phyloP scores from a whole-genome alignment of 2,329 filamentous ascomycete genomes.

The Alternaria triticimaculans region DNA sequence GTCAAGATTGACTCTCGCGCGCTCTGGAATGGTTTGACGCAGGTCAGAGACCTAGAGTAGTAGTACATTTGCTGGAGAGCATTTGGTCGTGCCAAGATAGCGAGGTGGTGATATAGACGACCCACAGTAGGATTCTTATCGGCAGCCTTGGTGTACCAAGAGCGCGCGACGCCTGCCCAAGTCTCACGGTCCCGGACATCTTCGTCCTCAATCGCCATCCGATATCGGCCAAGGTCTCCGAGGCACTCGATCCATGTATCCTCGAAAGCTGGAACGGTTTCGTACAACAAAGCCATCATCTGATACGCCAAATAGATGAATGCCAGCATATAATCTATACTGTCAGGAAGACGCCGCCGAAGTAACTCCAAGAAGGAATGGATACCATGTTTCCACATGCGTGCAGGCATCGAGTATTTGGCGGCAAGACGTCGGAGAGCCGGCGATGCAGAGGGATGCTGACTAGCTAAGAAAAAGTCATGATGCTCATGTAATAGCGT shows the following conservation, averaged over 20 bases:
- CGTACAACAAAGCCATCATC: constrained; percentile 86
- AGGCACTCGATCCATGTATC: constrained; percentile 95
- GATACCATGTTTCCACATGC: constrained; percentile 95
- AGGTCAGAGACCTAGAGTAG: constrained; percentile 74
- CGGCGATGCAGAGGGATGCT: constrained; percentile 76
- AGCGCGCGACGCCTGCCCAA: constrained; percentile 79
- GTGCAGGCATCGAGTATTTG: constrained; percentile 88
- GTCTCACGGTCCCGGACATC: constrained; percentile 76
- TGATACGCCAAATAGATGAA: constrained; percentile 91
- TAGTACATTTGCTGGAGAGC: constrained; percentile 74
- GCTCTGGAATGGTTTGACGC: constrained; percentile 70
- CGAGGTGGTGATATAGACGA: constrained; percentile 85
- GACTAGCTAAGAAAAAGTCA: constrained; percentile 76
- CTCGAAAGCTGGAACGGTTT: constrained; percentile 81
- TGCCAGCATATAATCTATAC: constrained; percentile 85
- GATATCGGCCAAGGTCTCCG: constrained; percentile 82
- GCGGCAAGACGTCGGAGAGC: constrained; percentile 72
- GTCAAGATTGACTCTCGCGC: constrained; percentile 74
- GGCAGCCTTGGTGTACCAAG: constrained; percentile 82
- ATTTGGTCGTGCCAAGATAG: constrained; percentile 75
- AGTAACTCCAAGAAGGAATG: constrained; percentile 79
- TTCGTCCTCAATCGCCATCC: constrained; percentile 90
- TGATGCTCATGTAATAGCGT: constrained; percentile 76
- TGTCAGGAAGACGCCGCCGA: constrained; percentile 71
- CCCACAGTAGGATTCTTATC: constrained; percentile 78